These are phyloP conservation scores for Didymella pomorum DNA, from an alignment of 2,329 filamentous ascomycete species.

Conservation along the genomic window DNA sequence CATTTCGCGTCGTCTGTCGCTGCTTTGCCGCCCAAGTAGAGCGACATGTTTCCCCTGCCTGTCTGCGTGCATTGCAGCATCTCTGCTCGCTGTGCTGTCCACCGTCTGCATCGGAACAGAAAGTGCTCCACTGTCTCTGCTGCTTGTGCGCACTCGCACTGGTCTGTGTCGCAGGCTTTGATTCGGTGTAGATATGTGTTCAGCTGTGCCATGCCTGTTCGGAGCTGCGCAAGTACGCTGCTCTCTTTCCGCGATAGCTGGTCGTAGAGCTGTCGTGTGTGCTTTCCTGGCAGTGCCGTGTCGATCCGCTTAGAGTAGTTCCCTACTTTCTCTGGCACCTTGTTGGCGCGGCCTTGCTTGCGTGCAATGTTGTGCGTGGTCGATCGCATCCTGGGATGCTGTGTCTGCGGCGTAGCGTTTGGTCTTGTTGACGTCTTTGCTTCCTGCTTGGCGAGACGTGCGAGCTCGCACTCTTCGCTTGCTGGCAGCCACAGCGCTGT, in stretches of 20 bases:
- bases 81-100: not conserved
- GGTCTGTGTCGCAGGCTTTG: not conserved
- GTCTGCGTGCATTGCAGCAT: not conserved
- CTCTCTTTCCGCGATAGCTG: no score
- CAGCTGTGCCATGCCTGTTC: no score
- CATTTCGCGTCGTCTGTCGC: not conserved
- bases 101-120: not conserved
- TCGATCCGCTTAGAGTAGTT: not conserved
- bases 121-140: not conserved
- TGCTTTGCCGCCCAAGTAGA: not conserved
- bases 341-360: not conserved
- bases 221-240: no score
- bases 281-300: no score
- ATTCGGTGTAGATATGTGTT: not conserved
- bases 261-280: not conserved
- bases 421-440: not conserved
- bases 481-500: conserved; percentile 19
- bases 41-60: not conserved
- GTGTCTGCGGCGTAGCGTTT: not conserved
- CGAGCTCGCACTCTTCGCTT: conserved; percentile 23
- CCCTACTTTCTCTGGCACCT: not conserved
- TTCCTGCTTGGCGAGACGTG: not conserved
- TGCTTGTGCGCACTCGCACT: not conserved
- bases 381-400: not conserved
- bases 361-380: not conserved